These are phyloP conservation scores for Ramaria sp. DNA, from an alignment of 768 basidiomycete genomes.

Conservation along the genomic window DNA sequence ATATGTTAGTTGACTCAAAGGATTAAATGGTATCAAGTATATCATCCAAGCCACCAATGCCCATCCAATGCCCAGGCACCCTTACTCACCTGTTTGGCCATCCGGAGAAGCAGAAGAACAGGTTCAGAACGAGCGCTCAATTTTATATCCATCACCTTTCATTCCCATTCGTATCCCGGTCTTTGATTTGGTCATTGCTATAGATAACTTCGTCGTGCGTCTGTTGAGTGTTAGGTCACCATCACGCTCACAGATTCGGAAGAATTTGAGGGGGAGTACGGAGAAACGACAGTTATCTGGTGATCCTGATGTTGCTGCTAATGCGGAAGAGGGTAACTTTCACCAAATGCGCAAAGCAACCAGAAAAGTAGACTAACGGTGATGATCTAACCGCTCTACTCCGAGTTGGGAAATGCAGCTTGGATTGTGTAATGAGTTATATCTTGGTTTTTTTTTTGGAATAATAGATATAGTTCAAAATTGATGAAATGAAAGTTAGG, in stretches of 20 bases:
- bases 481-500: no score
- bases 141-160: conserved; percentile 63
- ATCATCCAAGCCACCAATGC: conserved; percentile 80
- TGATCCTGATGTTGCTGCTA: conserved; percentile 3
- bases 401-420: neutral
- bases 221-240: conserved; percentile 43
- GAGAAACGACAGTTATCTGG: neutral
- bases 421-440: no score
- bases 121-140: conserved; percentile 25
- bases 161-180: conserved; percentile 73
- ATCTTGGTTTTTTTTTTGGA: no score
- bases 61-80: conserved; percentile 61
- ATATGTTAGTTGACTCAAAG: conserved; percentile 1
- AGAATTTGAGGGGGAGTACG: neutral
- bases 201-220: conserved; percentile 61
- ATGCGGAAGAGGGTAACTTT: conserved; percentile 3
- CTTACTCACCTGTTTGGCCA: conserved; percentile 47
- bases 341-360: neutral
- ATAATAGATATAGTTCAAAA: no score
- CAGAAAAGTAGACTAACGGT: neutral
- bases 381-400: neutral
- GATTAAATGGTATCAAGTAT: conserved; percentile 34
- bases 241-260: neutral
- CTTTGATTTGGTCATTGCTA: conserved; percentile 59
- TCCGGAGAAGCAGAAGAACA: conserved; percentile 3